phyloP scores from a whole-genome alignment of 2,329 filamentous ascomycete species.

The Fusarium stilboides region DNA sequence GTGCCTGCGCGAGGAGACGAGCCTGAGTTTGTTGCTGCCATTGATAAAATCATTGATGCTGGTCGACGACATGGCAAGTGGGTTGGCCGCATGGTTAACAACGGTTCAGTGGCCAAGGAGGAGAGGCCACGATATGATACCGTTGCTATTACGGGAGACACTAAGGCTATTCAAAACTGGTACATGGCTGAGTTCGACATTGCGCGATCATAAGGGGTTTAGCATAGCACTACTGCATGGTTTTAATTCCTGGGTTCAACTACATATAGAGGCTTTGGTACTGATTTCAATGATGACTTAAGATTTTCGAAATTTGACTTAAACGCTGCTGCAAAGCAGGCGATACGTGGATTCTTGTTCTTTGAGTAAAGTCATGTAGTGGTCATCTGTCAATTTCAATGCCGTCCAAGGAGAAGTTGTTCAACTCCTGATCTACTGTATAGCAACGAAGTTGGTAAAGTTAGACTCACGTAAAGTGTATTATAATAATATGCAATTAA shows the following conservation, averaged over 20 bases:
- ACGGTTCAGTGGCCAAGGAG: constrained; percentile 60
- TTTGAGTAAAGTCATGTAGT: too few relatives aligned
- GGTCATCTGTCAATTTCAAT: neutral
- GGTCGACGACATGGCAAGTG: constrained; percentile 66
- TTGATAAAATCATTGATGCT: constrained; percentile 62
- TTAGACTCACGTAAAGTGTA: too few relatives aligned
- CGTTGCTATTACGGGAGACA: constrained; percentile 61
- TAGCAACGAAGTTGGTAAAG: too few relatives aligned
- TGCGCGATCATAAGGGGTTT: constrained; percentile 48
- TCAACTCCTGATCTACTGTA: too few relatives aligned
- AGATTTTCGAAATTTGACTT: neutral
- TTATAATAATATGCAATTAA: neutral
- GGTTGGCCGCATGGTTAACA: constrained; percentile 64
- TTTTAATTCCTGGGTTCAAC: neutral
- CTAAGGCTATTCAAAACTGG: constrained; percentile 66
- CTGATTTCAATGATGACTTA: neutral
- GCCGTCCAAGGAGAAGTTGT: too few relatives aligned
- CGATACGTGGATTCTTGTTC: too few relatives aligned
- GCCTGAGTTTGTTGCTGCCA: constrained; percentile 62
- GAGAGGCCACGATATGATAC: constrained; percentile 58
- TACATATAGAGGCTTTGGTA: constrained; percentile 9
- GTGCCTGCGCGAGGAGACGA: constrained; percentile 62
- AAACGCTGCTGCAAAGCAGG: too few relatives aligned
- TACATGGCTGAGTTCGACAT: constrained; percentile 60
- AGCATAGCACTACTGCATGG: neutral